phyloP scores from a whole-genome alignment of 331 rosid species.

The Cydonia oblonga region DNA sequence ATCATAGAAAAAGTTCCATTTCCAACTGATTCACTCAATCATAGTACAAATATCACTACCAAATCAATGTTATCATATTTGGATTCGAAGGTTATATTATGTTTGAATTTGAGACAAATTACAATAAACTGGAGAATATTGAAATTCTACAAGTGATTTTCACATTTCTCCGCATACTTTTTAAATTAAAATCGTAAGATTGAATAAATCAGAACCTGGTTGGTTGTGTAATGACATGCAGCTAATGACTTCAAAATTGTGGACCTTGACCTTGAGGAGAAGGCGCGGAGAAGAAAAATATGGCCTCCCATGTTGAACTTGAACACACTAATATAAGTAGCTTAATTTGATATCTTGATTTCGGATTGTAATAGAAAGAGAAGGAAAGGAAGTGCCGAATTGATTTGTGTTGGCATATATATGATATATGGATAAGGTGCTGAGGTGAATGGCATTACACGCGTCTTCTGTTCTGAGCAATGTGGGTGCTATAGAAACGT shows the following conservation, averaged over 20 bases:
- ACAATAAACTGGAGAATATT: too few species aligned
- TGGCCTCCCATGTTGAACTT: slow-evolving; percentile 4
- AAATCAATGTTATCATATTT: not conserved
- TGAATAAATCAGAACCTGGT: not conserved
- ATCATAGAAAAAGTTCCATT: too few species aligned
- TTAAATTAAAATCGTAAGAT: not conserved
- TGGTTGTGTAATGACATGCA: slow-evolving; percentile 29
- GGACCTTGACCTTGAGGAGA: slow-evolving; percentile 18
- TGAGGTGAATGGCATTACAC: not conserved
- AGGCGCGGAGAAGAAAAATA: slow-evolving; percentile 16
- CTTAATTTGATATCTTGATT: not conserved
- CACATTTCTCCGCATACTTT: too few species aligned
- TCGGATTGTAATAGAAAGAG: not conserved
- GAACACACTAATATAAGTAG: not conserved
- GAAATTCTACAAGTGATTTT: too few species aligned
- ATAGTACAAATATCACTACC: not conserved
- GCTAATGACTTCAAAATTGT: slow-evolving; percentile 23
- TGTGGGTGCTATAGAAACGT: slow-evolving; percentile 23
- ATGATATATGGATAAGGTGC: not conserved
- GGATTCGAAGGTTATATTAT: not conserved
- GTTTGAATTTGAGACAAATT: too few species aligned
- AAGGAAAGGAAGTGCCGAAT: not conserved
- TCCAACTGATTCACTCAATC: not conserved
- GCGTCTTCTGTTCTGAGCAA: slow-evolving; percentile 10
- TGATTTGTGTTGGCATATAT: not conserved